These are phyloP conservation scores for Zoysia matrella DNA, from an alignment of 202 grass and related monocot genomes.

Conservation along the genomic window DNA sequence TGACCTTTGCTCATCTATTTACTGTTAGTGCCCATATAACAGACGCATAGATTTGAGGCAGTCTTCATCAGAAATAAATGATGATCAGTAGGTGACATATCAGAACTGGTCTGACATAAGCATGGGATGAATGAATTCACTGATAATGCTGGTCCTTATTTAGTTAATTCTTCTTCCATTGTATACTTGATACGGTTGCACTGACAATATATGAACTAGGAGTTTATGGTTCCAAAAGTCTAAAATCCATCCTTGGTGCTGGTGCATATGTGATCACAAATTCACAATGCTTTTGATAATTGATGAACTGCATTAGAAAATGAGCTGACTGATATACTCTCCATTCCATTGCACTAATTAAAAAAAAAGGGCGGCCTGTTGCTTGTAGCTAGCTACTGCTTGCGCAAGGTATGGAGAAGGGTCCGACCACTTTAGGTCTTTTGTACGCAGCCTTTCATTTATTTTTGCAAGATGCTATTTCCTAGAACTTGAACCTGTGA, in stretches of 20 bases:
- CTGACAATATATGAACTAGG: conserved; percentile 1
- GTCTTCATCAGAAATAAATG: not conserved
- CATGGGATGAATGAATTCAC: not conserved
- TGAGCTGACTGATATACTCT: not conserved
- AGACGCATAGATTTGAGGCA: not conserved
- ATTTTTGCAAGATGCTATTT: too few species aligned
- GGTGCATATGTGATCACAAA: not conserved
- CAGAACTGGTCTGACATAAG: not conserved
- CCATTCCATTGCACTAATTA: too few species aligned
- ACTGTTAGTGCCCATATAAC: not conserved
- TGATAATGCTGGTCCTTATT: not conserved
- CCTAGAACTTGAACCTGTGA: too few species aligned
- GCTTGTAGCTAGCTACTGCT: too few species aligned
- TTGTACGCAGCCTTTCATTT: too few species aligned
- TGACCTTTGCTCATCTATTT: not conserved
- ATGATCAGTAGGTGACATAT: not conserved
- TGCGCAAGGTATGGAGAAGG: too few species aligned
- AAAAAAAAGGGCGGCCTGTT: too few species aligned
- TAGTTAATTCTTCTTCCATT: conserved; percentile 1
- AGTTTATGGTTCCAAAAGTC: not conserved
- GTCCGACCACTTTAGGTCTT: too few species aligned
- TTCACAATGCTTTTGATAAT: not conserved
- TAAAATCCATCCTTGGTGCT: not conserved
- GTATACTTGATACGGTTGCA: conserved; percentile 1
- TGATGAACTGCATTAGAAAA: conserved; percentile 22